Percentiles rank a stretch among this genome's conserved stretches.
Conservation (phyloP, 768 basidiomycete genomes). For the Pilatotrama ljubarskyi region DNA sequence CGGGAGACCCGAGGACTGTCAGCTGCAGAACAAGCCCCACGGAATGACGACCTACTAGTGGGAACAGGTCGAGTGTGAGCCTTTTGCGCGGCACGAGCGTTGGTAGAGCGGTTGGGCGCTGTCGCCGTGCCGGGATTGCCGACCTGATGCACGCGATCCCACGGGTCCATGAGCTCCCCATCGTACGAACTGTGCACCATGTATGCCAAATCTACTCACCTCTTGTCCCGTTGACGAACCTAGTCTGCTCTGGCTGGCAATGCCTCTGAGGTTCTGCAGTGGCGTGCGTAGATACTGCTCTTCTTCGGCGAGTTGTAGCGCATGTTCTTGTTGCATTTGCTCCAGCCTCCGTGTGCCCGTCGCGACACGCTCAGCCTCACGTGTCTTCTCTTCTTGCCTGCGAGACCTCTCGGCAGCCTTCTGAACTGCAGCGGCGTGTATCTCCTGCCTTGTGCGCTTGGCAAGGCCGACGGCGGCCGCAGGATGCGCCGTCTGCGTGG, state of each 20-base stretch:
- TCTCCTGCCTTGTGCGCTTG: not conserved
- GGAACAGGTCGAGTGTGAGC: too few relatives aligned
- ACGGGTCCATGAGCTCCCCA: not conserved
- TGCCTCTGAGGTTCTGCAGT: too few relatives aligned
- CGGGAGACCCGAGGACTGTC: too few relatives aligned
- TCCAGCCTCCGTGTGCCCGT: not conserved
- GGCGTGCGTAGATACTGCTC: not conserved
- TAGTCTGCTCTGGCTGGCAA: too few relatives aligned
- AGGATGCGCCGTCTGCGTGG: not conserved
- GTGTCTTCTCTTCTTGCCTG: not conserved
- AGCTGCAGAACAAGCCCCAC: too few relatives aligned
- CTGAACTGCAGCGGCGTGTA: not conserved
- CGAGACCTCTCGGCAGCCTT: not conserved
- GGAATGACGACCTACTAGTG: too few relatives aligned
- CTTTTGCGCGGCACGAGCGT: too few relatives aligned
- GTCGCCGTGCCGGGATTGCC: too few relatives aligned
- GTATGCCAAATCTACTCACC: too few relatives aligned
- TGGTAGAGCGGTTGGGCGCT: too few relatives aligned
- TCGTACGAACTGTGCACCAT: too few relatives aligned
- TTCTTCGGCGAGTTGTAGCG: not conserved
- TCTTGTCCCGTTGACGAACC: too few relatives aligned
- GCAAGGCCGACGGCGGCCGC: not conserved
- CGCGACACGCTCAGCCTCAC: not conserved
- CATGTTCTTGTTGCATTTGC: not conserved
- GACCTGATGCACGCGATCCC: not conserved